Evolutionary conservation across 768 basidiomycete genomes (phyloP).

Genomic region (Hypsizygus marmoreus): DNA sequence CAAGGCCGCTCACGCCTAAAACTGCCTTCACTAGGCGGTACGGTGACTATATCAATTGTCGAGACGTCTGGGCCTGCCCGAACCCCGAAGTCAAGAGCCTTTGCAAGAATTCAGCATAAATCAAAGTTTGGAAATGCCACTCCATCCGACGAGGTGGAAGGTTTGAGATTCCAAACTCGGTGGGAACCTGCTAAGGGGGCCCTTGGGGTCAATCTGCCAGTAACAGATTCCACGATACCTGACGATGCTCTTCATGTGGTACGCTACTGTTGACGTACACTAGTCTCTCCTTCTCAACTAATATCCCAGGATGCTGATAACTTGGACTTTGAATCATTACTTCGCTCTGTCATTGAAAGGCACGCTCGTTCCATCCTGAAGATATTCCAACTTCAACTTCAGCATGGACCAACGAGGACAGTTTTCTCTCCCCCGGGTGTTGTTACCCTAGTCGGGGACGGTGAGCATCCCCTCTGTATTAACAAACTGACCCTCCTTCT

Average conservation of each 20-base stretch:
- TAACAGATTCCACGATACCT: slow-evolving; percentile 45
- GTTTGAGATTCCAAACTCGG: slow-evolving; percentile 62
- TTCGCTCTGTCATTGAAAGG: slow-evolving; percentile 60
- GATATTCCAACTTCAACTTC: slow-evolving; percentile 56
- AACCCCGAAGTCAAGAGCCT: slow-evolving; percentile 51
- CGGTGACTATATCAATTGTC: slow-evolving; percentile 70
- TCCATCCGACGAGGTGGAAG: slow-evolving; percentile 78
- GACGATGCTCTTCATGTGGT: slow-evolving; percentile 57
- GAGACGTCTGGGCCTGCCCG: slow-evolving; percentile 55
- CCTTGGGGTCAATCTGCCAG: slow-evolving; percentile 58
- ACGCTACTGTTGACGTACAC: slow-evolving; percentile 23
- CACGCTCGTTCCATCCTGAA: slow-evolving; percentile 68
- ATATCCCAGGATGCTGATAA: slow-evolving; percentile 57
- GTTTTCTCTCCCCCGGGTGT: slow-evolving; percentile 68
- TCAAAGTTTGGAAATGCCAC: slow-evolving; percentile 56
- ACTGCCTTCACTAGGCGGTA: slow-evolving; percentile 69
- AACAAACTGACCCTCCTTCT: too few species aligned
- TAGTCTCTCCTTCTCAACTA: not conserved
- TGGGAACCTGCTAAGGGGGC: slow-evolving; percentile 80
- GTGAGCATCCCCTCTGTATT: too few species aligned
- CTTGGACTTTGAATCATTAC: slow-evolving; percentile 73
- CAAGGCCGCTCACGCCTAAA: slow-evolving; percentile 40
- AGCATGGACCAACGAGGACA: slow-evolving; percentile 46
- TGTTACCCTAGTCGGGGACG: slow-evolving; percentile 55
- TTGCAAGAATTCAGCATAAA: slow-evolving; percentile 64